A percentile compares a stretch with the other conserved stretches of the same genome.
Evolutionary conservation across 257 asterid species (phyloP).

Genomic region (Perilla frutescens): DNA sequence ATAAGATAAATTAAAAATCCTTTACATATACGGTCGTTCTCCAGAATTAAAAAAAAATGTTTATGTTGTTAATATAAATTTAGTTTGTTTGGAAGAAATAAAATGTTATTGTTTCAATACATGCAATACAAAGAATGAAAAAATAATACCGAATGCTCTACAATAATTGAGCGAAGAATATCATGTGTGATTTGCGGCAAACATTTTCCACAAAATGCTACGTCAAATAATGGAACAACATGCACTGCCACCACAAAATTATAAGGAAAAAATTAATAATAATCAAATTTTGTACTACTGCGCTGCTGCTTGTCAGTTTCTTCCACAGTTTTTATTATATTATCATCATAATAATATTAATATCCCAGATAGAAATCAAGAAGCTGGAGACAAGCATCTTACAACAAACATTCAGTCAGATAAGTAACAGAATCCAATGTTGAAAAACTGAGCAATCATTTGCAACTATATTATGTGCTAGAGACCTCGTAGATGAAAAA

Average conservation of each 20-base stretch:
- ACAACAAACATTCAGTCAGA: background rate
- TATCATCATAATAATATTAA: background rate
- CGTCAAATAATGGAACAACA: background rate
- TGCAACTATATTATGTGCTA: conserved; percentile 10
- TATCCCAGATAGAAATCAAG: background rate
- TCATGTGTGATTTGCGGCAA: conserved; percentile 6
- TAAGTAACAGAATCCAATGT: background rate
- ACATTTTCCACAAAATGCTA: conserved; percentile 13
- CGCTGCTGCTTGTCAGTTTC: background rate
- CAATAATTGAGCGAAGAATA: conserved; percentile 5
- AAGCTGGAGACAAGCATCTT: background rate
- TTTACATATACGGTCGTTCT: too few relatives aligned
- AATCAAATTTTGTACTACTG: too few relatives aligned
- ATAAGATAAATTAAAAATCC: too few relatives aligned
- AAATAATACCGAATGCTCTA: background rate
- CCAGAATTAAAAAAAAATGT: too few relatives aligned
- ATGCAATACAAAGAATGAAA: background rate
- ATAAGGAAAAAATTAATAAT: too few relatives aligned
- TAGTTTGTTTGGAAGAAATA: too few relatives aligned
- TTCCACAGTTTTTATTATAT: background rate
- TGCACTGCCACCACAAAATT: background rate
- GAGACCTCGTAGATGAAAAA: too few relatives aligned
- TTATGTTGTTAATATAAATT: too few relatives aligned
- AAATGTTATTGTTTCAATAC: too few relatives aligned
- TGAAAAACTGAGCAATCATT: background rate